Percentiles rank a stretch among this genome's conserved stretches.
These are phyloP conservation scores for Aspergillus pseudonomiae DNA, from an alignment of 2,329 filamentous ascomycete genomes.

Conservation along the genomic window DNA sequence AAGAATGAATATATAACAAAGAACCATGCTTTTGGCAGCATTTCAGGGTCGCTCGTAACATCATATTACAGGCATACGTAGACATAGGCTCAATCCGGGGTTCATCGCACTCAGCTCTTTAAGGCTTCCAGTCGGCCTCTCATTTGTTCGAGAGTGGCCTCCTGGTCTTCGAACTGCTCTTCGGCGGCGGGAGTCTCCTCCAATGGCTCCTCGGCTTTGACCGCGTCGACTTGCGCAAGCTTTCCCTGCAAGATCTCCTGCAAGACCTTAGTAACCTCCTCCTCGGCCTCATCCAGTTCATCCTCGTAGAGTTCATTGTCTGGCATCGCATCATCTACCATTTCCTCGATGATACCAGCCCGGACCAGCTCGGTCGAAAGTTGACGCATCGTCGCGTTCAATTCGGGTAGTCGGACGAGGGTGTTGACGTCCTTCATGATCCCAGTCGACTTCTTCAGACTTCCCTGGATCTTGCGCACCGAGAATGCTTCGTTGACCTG, in stretches of 20 bases:
- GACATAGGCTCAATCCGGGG: background rate
- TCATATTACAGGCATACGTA: background rate
- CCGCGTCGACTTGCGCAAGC: slow-evolving; percentile 66
- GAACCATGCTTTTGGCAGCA: slow-evolving; percentile 1
- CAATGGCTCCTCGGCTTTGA: slow-evolving; percentile 57
- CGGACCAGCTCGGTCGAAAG: slow-evolving; percentile 85
- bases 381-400: slow-evolving; percentile 87
- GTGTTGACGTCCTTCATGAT: slow-evolving; percentile 98
- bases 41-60: slow-evolving; percentile 3
- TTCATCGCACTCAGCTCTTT: slow-evolving; percentile 66
- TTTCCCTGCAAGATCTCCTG: slow-evolving; percentile 86
- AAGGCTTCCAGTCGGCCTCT: slow-evolving; percentile 85
- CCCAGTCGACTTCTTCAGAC: slow-evolving; percentile 79
- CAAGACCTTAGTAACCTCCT: slow-evolving; percentile 90
- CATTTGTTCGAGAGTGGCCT: slow-evolving; percentile 94
- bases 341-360: slow-evolving; percentile 96
- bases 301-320: slow-evolving; percentile 69
- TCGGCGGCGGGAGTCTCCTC: slow-evolving; percentile 58
- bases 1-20: slow-evolving; percentile 9
- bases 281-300: slow-evolving; percentile 75
- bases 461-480: slow-evolving; percentile 92
- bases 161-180: slow-evolving; percentile 81
- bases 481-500: slow-evolving; percentile 97
- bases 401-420: slow-evolving; percentile 79
- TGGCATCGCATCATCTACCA: slow-evolving; percentile 86